Evolutionary conservation across 1,284 basidiomycete species (phyloP), one percentile per base, ranked within the genome.

Genomic region (Apiotrichum veenhuisii): DNA sequence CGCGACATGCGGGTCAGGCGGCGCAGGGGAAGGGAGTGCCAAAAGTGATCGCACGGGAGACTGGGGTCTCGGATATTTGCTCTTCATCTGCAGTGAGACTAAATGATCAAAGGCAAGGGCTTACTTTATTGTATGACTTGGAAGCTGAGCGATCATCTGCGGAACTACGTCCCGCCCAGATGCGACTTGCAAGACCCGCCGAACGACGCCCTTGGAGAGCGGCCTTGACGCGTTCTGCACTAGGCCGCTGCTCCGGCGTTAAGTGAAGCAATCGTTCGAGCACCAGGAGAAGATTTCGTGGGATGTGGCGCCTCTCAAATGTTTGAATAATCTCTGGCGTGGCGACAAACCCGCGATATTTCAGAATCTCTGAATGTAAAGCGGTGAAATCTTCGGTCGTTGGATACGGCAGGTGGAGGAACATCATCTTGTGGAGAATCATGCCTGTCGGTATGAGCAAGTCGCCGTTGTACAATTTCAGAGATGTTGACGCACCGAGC

Each of bases 401-500:
- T 22, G 79, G 80, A 67, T 91, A 94, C 0, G 91, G 91, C 22
- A 91, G 73, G 33, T 83, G 82, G 75, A 97, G 91, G 77, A 95
- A 97, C 1, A 95, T 77, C 57, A 96, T 82, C 69, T 91, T 91
- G 78, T 96, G 85, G 14, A 97, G 80, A 43, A 97, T 87, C 87
- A 97, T 91, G 20, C 92, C 76, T 78, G 41, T 1, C 10, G 10
- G 20, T 25, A n/a, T 36, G 25, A 18, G 43, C 54, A 15, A 52
- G 48, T 33, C 14, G n/a, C n/a, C n/a, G n/a, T n/a, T n/a, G n/a
- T n/a, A n/a, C n/a, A 12, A 20, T 5, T 17, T 44, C 44, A 18
- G 26, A 8, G 22, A 36, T 20, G 26, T 36, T 20, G 57, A 58
- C 67, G 22, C 34, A 75, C 77, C 92, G 17, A 82, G 63, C 9